A percentile compares a stretch with the other conserved stretches of the same genome.
Evolutionary conservation across 495 filamentous ascomycete species (phyloP).

Genomic region (Penicillium silybi): DNA sequence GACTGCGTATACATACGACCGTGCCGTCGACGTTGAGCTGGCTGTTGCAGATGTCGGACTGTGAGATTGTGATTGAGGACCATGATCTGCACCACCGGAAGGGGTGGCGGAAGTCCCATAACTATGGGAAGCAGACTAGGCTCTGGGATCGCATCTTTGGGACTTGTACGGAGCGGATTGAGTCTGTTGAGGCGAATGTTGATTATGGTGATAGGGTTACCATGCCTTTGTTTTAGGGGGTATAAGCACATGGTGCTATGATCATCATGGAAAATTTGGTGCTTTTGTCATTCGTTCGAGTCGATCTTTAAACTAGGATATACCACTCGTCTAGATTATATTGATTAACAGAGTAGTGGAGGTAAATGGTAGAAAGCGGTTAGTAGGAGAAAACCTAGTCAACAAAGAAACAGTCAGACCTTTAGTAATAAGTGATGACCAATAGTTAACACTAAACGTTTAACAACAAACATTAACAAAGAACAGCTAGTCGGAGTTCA

Average conservation of each 20-base stretch:
- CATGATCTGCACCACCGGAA: conserved; percentile 44
- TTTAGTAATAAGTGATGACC: no score
- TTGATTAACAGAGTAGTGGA: no score
- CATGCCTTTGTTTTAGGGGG: conserved; percentile 26
- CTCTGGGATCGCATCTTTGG: conserved; percentile 43
- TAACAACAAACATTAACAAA: no score
- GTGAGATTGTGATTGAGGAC: conserved; percentile 42
- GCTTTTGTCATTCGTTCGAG: neutral
- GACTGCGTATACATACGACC: conserved; percentile 33
- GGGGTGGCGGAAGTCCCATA: conserved; percentile 42
- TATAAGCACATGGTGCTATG: neutral
- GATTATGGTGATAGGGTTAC: conserved; percentile 33
- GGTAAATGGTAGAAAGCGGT: no score
- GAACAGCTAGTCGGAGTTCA: no score
- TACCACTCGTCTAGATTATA: no score
- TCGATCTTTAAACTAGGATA: neutral
- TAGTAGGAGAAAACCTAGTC: no score
- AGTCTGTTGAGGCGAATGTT: conserved; percentile 30
- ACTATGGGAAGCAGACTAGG: conserved; percentile 43
- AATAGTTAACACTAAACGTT: no score
- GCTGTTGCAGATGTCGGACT: conserved; percentile 30
- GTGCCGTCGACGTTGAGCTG: conserved; percentile 34
- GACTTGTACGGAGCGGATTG: conserved; percentile 34
- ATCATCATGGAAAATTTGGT: neutral
- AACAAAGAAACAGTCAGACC: no score